Evolutionary conservation across 2,329 filamentous ascomycete species (phyloP).

Genomic region (Penicillium sp.): DNA sequence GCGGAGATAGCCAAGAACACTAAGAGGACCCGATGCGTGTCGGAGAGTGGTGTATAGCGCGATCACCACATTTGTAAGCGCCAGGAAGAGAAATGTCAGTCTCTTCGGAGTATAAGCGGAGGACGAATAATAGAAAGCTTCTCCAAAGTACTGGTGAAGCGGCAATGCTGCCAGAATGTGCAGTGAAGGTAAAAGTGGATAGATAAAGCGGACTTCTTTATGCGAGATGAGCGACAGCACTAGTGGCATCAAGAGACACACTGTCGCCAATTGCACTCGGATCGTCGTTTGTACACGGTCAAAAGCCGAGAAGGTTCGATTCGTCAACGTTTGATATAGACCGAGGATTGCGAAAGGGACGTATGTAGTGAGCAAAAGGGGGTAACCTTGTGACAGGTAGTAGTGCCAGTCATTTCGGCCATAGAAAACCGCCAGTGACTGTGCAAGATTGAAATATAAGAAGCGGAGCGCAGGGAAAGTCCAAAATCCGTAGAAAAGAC

Average conservation of each 20-base stretch:
- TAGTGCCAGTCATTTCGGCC: conserved; percentile 87
- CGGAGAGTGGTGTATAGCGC: conserved; percentile 66
- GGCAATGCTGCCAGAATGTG: conserved; percentile 70
- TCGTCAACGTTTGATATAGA: conserved; percentile 50
- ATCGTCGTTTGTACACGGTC: conserved; percentile 34
- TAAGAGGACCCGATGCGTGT: conserved; percentile 75
- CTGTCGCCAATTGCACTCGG: conserved; percentile 52
- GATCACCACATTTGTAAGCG: conserved; percentile 64
- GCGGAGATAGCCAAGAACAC: conserved; percentile 70
- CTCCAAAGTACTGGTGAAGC: conserved; percentile 59
- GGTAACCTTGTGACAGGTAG: conserved; percentile 83
- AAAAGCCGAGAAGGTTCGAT: conserved; percentile 28
- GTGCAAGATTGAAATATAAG: conserved; percentile 82
- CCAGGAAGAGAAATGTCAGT: conserved; percentile 51
- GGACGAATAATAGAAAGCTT: conserved; percentile 31
- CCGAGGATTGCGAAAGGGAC: conserved; percentile 69
- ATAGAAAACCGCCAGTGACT: conserved; percentile 87
- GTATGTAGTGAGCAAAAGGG: conserved; percentile 75
- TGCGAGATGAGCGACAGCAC: conserved; percentile 75
- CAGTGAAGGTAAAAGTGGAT: conserved; percentile 80
- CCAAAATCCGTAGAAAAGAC: conserved; percentile 75
- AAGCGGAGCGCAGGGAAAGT: conserved; percentile 83
- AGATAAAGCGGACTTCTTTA: conserved; percentile 96
- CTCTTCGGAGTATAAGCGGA: conserved; percentile 42
- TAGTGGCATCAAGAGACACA: conserved; percentile 55